These are phyloP conservation scores for Didymella sp. DNA, from an alignment of 2,329 filamentous ascomycete genomes.

Conservation along the genomic window DNA sequence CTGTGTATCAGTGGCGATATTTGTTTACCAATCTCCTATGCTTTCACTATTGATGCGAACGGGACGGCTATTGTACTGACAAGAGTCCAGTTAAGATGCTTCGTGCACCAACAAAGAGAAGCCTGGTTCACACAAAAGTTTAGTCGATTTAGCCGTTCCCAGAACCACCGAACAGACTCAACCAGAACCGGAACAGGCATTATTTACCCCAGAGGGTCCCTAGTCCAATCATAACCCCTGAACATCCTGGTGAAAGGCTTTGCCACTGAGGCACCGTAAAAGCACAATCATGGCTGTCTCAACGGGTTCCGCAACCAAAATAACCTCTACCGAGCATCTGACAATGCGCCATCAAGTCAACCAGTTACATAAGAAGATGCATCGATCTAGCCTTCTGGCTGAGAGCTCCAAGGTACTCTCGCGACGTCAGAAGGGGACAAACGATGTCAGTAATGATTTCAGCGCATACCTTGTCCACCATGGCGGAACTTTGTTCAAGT, in stretches of 20 bases:
- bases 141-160: neutral
- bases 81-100: neutral
- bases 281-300: neutral
- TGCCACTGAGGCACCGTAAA: neutral
- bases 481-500: neutral
- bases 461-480: neutral
- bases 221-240: neutral
- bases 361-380: neutral
- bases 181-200: neutral
- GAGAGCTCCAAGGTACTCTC: neutral
- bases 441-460: neutral
- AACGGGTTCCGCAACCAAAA: neutral
- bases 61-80: neutral
- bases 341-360: neutral
- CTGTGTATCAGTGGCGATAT: neutral
- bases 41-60: neutral
- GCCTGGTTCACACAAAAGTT: neutral
- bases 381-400: neutral
- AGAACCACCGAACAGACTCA: neutral
- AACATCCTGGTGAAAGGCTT: neutral
- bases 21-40: neutral
- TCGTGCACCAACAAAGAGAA: slow-evolving; percentile 1
- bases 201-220: neutral
- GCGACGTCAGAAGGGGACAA: neutral
- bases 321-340: neutral